Evolutionary conservation across 148 eudicot species (phyloP), one percentile per base, ranked within the genome.

Genomic region (Nepenthes mirabilis): DNA sequence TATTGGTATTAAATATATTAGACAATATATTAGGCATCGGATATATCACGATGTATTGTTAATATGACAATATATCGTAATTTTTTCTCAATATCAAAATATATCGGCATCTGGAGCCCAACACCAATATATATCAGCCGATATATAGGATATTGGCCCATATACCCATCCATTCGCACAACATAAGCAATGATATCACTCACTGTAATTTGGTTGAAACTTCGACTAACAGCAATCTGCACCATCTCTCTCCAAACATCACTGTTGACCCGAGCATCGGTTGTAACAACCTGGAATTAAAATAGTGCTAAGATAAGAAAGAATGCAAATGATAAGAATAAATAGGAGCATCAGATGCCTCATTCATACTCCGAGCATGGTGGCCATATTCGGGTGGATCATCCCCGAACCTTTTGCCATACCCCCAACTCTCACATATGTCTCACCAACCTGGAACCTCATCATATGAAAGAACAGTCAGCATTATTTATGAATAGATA

Each of bases 341-440:
- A 63, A 70, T 34, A 52, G 63, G n/a, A 73, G 49, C 47, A 58
- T 49, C 48, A 58, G 65, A 47, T 62, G 65, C 59, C 60, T 72
- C 88, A 62, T 88, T 72, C 88, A 62, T 88, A 93, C 99, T 57
- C 95, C 96, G 68, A 93, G 99, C 96, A 93, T 74, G 43, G 99
- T 93, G 11, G 96, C 99, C 99, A 93, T 93, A 68, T 93, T 86
- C 32, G 99, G 99, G 76, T 93, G 99, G 74, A 93, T 93, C 99
- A 93, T 93, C 45, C 99, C 99, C 56, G 99, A 93, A 61, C 99
- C 99, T 77, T 93, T 93, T 55, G 99, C 99, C 99, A 93, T 93
- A 65, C 99, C 99, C 47, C 99, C 99, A 56, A 93, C 51, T 77
- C 84, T 77, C 66, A 93, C 70, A 62, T 32, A 69, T 12, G 77